Evolutionary conservation across 768 basidiomycete genomes (phyloP), one percentile per base, ranked within the genome.

Genomic region (Inosperma sp.): DNA sequence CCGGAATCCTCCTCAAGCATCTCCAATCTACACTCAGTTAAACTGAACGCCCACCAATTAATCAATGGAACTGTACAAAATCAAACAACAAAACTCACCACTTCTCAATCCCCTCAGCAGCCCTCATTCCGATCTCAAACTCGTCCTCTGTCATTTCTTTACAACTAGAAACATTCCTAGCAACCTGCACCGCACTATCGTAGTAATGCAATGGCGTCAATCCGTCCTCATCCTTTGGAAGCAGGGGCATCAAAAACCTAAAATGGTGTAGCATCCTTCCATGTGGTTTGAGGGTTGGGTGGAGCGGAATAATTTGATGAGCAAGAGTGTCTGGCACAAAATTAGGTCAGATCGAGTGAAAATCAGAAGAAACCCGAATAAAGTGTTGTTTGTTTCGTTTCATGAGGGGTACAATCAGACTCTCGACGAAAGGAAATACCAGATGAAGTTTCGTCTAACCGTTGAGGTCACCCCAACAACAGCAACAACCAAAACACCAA

Each of bases 241-340:
- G 81, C 50, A 91, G 72, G 0, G 86, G 86, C 3, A 78, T 66
- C 29, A 91, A 76, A 67, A 85, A 88, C 35, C 88, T 82, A 61
- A 89, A 86, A 63, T 90, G 87, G 64, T 87, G 82, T 41, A 85
- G 72, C 84, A 90, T 84, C 56, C 87, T 82, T 4, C 76, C 75
- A 63, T 87, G 83, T 2, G 88, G 86, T 56, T 84, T 83, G 59
- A 86, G 65, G 14, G 69, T 59, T 10, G 88, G 89, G 47, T 86
- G 80, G 30, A 79, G 77, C 23, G 88, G 88, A 53, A 91, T 86
- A 33, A 90, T 77, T 41, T 77, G 64, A 56, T 82, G 87, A 23
- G 87, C 84, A 39, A 86, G 74, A 8, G 69, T 69, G 65, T 92
- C 88, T 90, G 58, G 40, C 29, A 10, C 37, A 30, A 25, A 42